Evolutionary conservation across 1,284 basidiomycete genomes (phyloP).

Genomic region (Cutaneotrichosporon sp.): DNA sequence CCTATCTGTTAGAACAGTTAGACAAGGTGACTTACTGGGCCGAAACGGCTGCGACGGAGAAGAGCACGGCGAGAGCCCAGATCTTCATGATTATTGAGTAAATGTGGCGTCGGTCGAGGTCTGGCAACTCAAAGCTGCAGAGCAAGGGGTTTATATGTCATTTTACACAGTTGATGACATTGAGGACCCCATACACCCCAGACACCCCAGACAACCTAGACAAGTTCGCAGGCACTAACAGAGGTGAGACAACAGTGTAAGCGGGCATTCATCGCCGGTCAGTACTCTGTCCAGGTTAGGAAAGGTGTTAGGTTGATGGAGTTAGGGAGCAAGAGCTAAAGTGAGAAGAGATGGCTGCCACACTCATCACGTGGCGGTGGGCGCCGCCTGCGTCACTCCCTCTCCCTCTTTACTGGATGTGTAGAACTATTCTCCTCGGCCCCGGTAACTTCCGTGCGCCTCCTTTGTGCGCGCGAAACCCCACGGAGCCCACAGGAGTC

Average conservation of each 20-base stretch:
- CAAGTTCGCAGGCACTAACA: not conserved
- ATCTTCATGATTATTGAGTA: not conserved
- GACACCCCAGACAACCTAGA: not conserved
- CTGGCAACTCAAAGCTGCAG: not conserved
- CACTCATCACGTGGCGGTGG: not conserved
- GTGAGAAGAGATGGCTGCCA: not conserved
- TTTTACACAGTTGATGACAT: not conserved
- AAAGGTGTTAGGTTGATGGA: not conserved
- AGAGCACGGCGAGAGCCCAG: not conserved
- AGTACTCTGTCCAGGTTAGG: not conserved
- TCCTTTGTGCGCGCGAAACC: not conserved
- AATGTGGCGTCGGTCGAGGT: conserved; percentile 1
- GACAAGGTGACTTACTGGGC: not conserved
- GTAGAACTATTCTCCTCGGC: not conserved
- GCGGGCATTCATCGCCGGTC: not conserved
- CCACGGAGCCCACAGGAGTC: not conserved
- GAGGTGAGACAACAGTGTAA: not conserved
- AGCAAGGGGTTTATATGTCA: not conserved
- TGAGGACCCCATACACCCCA: not conserved
- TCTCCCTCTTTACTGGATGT: too few species aligned
- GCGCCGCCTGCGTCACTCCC: not conserved
- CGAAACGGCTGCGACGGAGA: not conserved
- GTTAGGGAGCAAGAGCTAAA: not conserved
- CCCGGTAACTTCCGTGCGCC: not conserved
- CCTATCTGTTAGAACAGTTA: not conserved